These are phyloP conservation scores for Bipolaris victoriae DNA, from an alignment of 2,329 filamentous ascomycete species.

Conservation along the genomic window DNA sequence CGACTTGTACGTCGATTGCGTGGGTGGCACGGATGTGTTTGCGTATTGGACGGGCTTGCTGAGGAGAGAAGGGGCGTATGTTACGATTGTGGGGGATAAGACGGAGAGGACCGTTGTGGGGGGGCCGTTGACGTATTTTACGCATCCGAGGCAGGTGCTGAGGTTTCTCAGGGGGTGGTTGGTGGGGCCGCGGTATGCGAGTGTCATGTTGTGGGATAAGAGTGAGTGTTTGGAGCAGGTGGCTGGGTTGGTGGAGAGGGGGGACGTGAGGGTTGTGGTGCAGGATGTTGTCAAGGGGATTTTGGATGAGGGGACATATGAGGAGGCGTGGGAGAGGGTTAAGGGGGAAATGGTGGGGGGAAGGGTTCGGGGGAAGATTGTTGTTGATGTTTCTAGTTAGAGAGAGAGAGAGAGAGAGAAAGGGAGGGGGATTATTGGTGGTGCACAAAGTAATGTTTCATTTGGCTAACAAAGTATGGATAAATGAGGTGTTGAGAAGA, in stretches of 20 bases:
- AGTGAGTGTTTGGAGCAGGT: conserved; percentile 35
- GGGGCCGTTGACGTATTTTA: conserved; percentile 43
- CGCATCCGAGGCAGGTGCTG: conserved; percentile 34
- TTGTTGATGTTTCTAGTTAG: conserved; percentile 25
- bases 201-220: conserved; percentile 32
- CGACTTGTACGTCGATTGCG: conserved; percentile 58
- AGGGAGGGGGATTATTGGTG: too few relatives aligned
- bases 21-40: conserved; percentile 58
- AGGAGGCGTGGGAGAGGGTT: conserved; percentile 33
- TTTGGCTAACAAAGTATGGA: too few relatives aligned
- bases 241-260: conserved; percentile 29
- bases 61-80: conserved; percentile 50
- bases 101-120: conserved; percentile 49
- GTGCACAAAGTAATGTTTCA: too few relatives aligned
- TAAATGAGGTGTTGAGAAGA: too few relatives aligned
- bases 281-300: conserved; percentile 40
- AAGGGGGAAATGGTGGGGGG: conserved; percentile 35
- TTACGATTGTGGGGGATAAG: conserved; percentile 51
- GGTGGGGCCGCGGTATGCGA: conserved; percentile 40
- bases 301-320: conserved; percentile 24
- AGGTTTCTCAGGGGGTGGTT: conserved; percentile 32
- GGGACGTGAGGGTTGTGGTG: conserved; percentile 30
- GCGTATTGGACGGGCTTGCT: conserved; percentile 32
- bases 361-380: conserved; percentile 41
- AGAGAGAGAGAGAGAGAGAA: background rate